Evolutionary conservation across 179 eudicot species (phyloP).

Genomic region (Monotropa hypopitys): DNA sequence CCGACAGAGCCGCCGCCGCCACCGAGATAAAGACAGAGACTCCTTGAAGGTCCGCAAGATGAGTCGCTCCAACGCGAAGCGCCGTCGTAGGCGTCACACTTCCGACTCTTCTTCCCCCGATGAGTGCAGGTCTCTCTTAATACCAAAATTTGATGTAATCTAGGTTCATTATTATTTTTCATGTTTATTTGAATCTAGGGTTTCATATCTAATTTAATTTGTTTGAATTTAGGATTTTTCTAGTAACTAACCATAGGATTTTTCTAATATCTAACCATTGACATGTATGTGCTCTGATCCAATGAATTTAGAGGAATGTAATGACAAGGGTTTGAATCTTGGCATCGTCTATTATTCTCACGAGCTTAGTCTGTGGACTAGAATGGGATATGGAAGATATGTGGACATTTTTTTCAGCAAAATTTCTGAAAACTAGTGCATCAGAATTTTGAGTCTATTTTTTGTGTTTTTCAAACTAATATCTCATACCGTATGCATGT

Average conservation of each 20-base stretch:
- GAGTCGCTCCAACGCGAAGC: conserved; percentile 49
- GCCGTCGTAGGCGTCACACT: conserved; percentile 46
- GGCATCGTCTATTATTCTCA: background rate
- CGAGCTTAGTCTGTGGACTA: too few relatives aligned
- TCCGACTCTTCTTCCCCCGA: conserved; percentile 40
- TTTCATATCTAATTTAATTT: background rate
- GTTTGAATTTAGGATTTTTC: background rate
- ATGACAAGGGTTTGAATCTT: background rate
- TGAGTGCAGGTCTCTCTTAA: conserved; percentile 31
- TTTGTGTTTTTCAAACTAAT: background rate
- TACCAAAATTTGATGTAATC: background rate
- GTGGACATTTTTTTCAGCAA: background rate
- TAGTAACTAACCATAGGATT: too few relatives aligned
- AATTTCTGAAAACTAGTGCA: background rate
- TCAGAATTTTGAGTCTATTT: background rate
- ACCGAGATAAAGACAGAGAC: conserved; percentile 23
- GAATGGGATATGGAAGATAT: background rate
- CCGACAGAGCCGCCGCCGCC: conserved; percentile 37
- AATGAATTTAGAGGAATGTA: background rate
- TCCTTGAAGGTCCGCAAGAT: conserved; percentile 40
- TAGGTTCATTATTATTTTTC: too few relatives aligned
- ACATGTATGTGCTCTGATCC: background rate
- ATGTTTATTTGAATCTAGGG: conserved; percentile 1
- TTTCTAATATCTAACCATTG: background rate
- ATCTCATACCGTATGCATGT: background rate